Conservation (phyloP, 1,284 basidiomycete species). For the Peniophora sp. region DNA sequence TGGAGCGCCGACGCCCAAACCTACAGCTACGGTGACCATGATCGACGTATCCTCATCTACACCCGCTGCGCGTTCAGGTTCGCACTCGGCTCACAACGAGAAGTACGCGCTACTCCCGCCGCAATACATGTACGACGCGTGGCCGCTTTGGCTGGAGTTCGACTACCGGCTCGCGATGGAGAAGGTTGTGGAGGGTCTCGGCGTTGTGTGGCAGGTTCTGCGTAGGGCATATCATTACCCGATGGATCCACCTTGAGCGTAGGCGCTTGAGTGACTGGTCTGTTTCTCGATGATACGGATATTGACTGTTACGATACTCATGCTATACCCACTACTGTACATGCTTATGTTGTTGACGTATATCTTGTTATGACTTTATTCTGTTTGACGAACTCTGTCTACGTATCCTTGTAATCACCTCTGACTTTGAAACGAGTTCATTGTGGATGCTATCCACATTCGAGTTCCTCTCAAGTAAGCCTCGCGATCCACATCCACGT, state of each 20-base stretch:
- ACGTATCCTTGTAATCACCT: background rate
- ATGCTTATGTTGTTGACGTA: background rate
- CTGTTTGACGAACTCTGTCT: background rate
- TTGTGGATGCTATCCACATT: no score
- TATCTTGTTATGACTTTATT: background rate
- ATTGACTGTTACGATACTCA: background rate
- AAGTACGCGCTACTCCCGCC: conserved; percentile 7
- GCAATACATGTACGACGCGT: conserved; percentile 12
- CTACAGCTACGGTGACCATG: conserved; percentile 7
- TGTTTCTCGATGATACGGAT: background rate
- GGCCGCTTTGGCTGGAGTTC: conserved; percentile 10
- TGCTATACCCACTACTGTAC: background rate
- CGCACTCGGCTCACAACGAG: conserved; percentile 5
- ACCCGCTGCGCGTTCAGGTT: background rate
- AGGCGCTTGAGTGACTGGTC: background rate
- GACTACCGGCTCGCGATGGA: conserved; percentile 17
- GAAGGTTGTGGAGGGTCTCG: conserved; percentile 17
- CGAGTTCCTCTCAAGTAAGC: no score
- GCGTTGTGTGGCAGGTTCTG: conserved; percentile 20
- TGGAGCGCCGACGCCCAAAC: no score
- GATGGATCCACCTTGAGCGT: conserved; percentile 20
- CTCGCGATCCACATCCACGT: no score
- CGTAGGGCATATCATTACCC: conserved; percentile 23
- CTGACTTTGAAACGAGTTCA: no score
- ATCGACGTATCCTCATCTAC: conserved; percentile 11